Evolutionary conservation across 73 alveolate genomes (phyloP), one percentile per base, ranked within the genome.

Genomic region (Paramecium primaurelia): DNA sequence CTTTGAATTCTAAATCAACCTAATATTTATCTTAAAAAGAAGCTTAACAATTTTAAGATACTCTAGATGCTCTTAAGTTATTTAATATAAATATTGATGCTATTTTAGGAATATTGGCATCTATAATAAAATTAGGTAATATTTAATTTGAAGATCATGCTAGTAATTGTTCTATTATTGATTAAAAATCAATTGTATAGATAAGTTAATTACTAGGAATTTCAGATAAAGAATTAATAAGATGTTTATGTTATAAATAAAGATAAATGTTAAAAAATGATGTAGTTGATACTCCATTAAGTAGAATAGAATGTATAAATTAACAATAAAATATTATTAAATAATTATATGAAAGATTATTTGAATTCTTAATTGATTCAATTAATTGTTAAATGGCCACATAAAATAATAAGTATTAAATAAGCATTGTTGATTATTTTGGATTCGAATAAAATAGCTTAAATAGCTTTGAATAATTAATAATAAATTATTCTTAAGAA

Each of bases 401-500:
- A 25, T 36, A 87, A 64, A 16, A 12, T 16, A 18, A 37, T 38
- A 32, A 22, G 32, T 44, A 58, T 26, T 25, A 25, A 25, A 64
- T 59, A 0, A 59, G 25, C 22, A 45, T 98, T 22, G 80, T 98
- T 4, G 99, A 98, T 96, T 97, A 97, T 58, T 98, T 96, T 86
- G 99, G 99, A 2, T 98, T 98, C 92, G 99, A 98, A 92, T 94
- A 95, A 73, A 97, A 96, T 86, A 86, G 94, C 58, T 98, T 94
- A 59, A 98, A 98, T 93, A 94, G 95, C 45, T 98, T 98, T 86
- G 99, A 98, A 80, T 95, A 98, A 86, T 88, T 98, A 86, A 93
- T 98, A 92, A 98, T 98, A 68, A 98, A 98, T 88, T 98, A 96
- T 87, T 97, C 98, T 36, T 96, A 98, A 88, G 99, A 98, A 91